A percentile compares a stretch with the other conserved stretches of the same genome.
phyloP scores from a whole-genome alignment of 2,329 filamentous ascomycete species.

The Herpomyces periplanetae region DNA sequence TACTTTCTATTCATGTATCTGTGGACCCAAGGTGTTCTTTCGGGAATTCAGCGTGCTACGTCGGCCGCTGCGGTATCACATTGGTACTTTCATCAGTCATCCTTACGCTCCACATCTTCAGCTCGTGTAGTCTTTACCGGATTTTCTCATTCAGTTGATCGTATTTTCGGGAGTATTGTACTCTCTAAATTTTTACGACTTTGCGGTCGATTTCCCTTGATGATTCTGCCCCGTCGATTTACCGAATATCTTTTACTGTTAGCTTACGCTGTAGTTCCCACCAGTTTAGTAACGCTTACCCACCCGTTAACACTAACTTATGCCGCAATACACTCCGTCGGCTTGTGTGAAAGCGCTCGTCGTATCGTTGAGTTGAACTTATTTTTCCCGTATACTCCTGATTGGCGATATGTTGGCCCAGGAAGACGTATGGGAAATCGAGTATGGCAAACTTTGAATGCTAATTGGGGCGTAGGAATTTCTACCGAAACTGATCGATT shows the following conservation, averaged over 20 bases:
- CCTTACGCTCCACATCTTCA: conserved; percentile 32
- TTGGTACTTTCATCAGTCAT: conserved; percentile 91
- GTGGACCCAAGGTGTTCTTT: conserved; percentile 61
- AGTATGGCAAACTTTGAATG: too few relatives aligned
- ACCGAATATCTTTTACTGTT: conserved; percentile 26
- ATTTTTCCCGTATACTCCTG: conserved; percentile 2
- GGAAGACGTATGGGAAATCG: too few relatives aligned
- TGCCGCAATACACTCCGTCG: conserved; percentile 62
- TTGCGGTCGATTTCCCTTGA: conserved; percentile 40
- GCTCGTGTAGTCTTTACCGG: conserved; percentile 47
- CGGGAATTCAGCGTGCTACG: conserved; percentile 54
- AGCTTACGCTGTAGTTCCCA: conserved; percentile 41
- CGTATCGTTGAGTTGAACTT: conserved; percentile 48
- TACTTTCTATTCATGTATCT: conserved; percentile 81
- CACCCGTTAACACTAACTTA: conserved; percentile 78
- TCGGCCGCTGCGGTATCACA: conserved; percentile 84
- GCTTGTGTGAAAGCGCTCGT: conserved; percentile 32
- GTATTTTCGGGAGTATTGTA: conserved; percentile 67
- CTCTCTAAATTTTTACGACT: conserved; percentile 47
- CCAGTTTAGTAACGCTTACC: conserved; percentile 44
- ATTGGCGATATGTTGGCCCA: too few relatives aligned
- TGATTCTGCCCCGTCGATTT: conserved; percentile 37
- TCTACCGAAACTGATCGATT: too few relatives aligned
- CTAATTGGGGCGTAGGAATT: too few relatives aligned
- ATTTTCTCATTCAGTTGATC: conserved; percentile 37